Evolutionary conservation across 768 basidiomycete genomes (phyloP).

Genomic region (Sarcodon sp.): DNA sequence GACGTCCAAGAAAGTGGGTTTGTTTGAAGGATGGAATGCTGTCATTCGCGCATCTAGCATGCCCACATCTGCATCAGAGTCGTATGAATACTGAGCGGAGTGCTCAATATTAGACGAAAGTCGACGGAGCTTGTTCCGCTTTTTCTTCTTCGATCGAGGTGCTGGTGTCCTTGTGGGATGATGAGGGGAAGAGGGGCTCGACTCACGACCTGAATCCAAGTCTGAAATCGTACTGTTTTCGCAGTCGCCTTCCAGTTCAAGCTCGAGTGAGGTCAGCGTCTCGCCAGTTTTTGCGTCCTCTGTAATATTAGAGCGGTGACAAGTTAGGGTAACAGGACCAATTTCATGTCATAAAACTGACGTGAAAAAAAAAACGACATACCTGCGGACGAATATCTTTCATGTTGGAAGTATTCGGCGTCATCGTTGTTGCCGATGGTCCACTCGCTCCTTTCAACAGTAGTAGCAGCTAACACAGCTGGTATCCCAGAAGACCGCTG

Average conservation of each 20-base stretch:
- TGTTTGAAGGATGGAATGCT: conserved; percentile 5
- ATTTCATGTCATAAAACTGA: too few relatives aligned
- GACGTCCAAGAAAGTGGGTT: conserved; percentile 7
- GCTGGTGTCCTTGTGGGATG: not conserved
- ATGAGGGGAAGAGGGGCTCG: not conserved
- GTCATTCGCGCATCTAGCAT: not conserved
- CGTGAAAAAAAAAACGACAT: too few relatives aligned
- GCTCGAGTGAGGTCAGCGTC: conserved; percentile 1
- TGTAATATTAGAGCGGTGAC: too few relatives aligned
- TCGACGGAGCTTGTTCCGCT: not conserved
- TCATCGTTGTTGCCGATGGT: too few relatives aligned
- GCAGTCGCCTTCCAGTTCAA: conserved; percentile 6
- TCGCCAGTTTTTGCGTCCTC: too few relatives aligned
- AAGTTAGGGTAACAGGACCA: too few relatives aligned
- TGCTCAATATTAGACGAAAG: not conserved
- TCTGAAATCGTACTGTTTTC: conserved; percentile 2
- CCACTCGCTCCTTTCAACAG: too few relatives aligned
- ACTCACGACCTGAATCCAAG: not conserved
- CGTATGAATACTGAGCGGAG: not conserved
- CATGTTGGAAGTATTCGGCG: too few relatives aligned
- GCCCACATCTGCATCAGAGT: not conserved
- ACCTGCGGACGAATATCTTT: too few relatives aligned
- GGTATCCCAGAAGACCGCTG: too few relatives aligned
- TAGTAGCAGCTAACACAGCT: too few relatives aligned
- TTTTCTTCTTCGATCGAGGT: not conserved